Conservation (phyloP, 1,284 basidiomycete genomes). For the Xanthoconium separans region DNA sequence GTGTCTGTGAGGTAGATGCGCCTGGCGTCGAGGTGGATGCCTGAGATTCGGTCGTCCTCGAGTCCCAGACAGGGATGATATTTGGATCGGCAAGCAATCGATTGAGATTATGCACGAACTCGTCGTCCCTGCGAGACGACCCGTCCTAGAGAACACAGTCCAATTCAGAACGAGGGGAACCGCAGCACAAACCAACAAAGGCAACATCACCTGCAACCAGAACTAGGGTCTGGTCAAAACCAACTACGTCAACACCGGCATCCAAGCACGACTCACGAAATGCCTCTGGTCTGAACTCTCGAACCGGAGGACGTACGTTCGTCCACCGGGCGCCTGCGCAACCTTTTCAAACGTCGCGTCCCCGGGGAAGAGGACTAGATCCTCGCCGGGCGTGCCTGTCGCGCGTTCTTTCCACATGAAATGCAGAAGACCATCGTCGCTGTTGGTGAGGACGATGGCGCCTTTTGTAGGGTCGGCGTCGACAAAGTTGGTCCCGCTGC, state of each 20-base stretch:
- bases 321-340: slow-evolving; percentile 54
- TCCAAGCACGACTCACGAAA: slow-evolving; percentile 56
- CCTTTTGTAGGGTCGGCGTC: slow-evolving; percentile 70
- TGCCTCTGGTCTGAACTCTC: slow-evolving; percentile 76
- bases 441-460: slow-evolving; percentile 61
- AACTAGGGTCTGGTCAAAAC: slow-evolving; percentile 46
- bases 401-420: slow-evolving; percentile 75
- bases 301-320: slow-evolving; percentile 79
- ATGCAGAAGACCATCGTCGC: slow-evolving; percentile 73
- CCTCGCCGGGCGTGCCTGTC: slow-evolving; percentile 63
- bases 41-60: slow-evolving; percentile 22
- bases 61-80: slow-evolving; percentile 57
- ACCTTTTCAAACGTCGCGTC: slow-evolving; percentile 78
- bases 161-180: neutral
- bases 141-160: slow-evolving; percentile 49
- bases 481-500: slow-evolving; percentile 63
- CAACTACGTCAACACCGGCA: neutral
- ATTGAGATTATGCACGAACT: slow-evolving; percentile 71
- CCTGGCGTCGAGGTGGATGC: slow-evolving; percentile 42
- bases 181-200: neutral
- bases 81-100: slow-evolving; percentile 64
- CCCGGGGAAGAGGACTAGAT: slow-evolving; percentile 74
- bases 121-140: slow-evolving; percentile 63
- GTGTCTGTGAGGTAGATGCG: slow-evolving; percentile 32
- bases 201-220: slow-evolving; percentile 70